Conservation (phyloP, 768 basidiomycete species). For the Lenzites betulinus region DNA sequence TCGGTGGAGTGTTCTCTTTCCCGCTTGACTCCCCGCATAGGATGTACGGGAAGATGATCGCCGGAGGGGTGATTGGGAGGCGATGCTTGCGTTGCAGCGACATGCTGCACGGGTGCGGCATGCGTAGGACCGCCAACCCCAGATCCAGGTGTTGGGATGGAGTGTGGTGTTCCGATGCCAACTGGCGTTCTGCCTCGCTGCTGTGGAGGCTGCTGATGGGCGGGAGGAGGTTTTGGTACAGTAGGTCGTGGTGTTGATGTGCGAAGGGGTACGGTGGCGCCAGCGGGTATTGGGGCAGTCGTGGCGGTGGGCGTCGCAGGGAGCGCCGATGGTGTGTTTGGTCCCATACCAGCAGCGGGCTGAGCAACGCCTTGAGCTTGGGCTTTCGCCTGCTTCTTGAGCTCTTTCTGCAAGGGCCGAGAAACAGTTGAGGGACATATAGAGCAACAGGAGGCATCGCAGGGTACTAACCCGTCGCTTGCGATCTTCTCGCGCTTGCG, state of each 20-base stretch:
- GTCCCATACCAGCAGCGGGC: constrained; percentile 20
- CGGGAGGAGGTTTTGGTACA: constrained; percentile 15
- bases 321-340: constrained; percentile 8
- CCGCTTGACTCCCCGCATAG: constrained; percentile 26
- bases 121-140: neutral
- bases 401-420: constrained; percentile 56
- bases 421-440: neutral
- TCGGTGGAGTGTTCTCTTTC: constrained; percentile 24
- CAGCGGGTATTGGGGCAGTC: constrained; percentile 14
- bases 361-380: constrained; percentile 37
- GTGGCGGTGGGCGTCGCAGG: constrained; percentile 16
- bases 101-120: constrained; percentile 10
- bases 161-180: constrained; percentile 29
- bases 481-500: constrained; percentile 76
- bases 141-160: constrained; percentile 19
- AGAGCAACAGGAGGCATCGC: neutral
- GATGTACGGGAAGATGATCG: constrained; percentile 1
- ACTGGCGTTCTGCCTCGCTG: constrained; percentile 29
- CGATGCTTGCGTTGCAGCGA: constrained; percentile 1
- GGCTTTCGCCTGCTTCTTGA: constrained; percentile 66
- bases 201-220: constrained; percentile 25
- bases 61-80: neutral
- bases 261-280: constrained; percentile 12
- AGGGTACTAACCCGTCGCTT: constrained; percentile 65
- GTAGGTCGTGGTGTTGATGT: constrained; percentile 25